These are phyloP conservation scores for Pestalotiopsis sp. DNA, from an alignment of 2,329 filamentous ascomycete species.

Conservation along the genomic window DNA sequence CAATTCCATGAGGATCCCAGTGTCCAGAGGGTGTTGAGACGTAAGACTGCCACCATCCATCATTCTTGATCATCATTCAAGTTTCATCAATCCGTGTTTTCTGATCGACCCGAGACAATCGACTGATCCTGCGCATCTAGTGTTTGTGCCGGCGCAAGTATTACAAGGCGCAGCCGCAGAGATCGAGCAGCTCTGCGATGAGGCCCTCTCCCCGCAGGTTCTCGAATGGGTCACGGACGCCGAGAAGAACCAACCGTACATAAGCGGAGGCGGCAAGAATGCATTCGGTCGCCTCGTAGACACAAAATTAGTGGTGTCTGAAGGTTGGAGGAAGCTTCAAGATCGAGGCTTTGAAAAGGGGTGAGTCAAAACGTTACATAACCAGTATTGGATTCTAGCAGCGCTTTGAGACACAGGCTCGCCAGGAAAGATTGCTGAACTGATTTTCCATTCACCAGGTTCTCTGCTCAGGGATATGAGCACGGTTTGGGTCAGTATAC, in stretches of 20 bases:
- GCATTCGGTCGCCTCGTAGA: slow-evolving; percentile 60
- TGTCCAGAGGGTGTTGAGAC: slow-evolving; percentile 20
- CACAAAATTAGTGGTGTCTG: slow-evolving; percentile 62
- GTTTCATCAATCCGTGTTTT: not conserved
- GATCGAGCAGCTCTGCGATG: slow-evolving; percentile 49
- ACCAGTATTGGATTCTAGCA: not conserved
- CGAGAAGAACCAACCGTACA: slow-evolving; percentile 65
- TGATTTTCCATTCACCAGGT: slow-evolving; percentile 30
- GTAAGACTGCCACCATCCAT: slow-evolving; percentile 13
- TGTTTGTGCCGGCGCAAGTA: slow-evolving; percentile 50
- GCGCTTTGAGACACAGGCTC: no score
- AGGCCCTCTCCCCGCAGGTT: slow-evolving; percentile 56
- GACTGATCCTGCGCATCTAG: slow-evolving; percentile 29
- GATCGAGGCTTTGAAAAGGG: slow-evolving; percentile 61
- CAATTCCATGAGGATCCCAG: slow-evolving; percentile 24
- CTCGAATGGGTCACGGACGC: slow-evolving; percentile 64
- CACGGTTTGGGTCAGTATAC: slow-evolving; percentile 51
- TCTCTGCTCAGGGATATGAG: slow-evolving; percentile 65
- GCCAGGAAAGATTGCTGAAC: slow-evolving; percentile 21
- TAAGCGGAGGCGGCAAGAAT: slow-evolving; percentile 59
- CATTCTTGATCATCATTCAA: not conserved
- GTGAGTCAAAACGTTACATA: slow-evolving; percentile 17
- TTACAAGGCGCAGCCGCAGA: slow-evolving; percentile 43
- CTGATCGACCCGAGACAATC: not conserved
- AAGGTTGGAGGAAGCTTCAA: slow-evolving; percentile 68